Evolutionary conservation across 108 stramenopile species (phyloP).

Genomic region (Cylindrotheca fusiformis): DNA sequence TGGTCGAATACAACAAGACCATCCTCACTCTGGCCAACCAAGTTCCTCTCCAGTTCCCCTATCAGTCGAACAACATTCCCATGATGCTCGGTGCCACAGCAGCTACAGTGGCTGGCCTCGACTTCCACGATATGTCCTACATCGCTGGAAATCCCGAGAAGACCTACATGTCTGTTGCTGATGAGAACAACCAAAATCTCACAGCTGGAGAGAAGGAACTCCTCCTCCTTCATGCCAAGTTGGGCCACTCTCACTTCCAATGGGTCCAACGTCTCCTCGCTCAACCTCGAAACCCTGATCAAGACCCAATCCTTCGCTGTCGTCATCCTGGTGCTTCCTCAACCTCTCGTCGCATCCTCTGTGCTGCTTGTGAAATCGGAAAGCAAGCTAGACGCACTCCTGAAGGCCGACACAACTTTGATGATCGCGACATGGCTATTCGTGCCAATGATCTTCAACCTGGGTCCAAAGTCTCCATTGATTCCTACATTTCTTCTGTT

Average conservation of each 20-base stretch:
- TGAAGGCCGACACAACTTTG: background rate
- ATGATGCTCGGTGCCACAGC: slow-evolving; percentile 4
- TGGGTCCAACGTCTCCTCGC: slow-evolving; percentile 18
- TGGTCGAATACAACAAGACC: background rate
- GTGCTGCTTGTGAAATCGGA: slow-evolving; percentile 33
- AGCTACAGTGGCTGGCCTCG: background rate
- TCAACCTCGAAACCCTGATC: slow-evolving; percentile 3
- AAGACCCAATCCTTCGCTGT: background rate
- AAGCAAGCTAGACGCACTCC: slow-evolving; percentile 7
- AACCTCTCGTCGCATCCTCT: background rate
- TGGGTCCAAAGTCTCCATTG: slow-evolving; percentile 36
- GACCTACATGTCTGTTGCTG: slow-evolving; percentile 6
- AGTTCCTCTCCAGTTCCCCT: slow-evolving; percentile 15
- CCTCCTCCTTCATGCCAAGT: slow-evolving; percentile 28
- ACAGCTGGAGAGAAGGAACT: slow-evolving; percentile 38
- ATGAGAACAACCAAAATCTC: slow-evolving; percentile 40
- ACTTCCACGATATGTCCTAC: background rate
- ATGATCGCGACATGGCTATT: slow-evolving; percentile 18
- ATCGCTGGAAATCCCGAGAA: background rate
- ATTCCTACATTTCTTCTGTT: slow-evolving; percentile 32
- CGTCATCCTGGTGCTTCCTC: slow-evolving; percentile 5
- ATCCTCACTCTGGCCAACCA: background rate
- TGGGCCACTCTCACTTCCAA: slow-evolving; percentile 23
- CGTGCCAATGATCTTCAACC: slow-evolving; percentile 10
- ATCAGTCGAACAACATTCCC: slow-evolving; percentile 19